Base-by-base conservation (phyloP, 495 filamentous ascomycete species). In the Amorphotheca resinae region DNA sequence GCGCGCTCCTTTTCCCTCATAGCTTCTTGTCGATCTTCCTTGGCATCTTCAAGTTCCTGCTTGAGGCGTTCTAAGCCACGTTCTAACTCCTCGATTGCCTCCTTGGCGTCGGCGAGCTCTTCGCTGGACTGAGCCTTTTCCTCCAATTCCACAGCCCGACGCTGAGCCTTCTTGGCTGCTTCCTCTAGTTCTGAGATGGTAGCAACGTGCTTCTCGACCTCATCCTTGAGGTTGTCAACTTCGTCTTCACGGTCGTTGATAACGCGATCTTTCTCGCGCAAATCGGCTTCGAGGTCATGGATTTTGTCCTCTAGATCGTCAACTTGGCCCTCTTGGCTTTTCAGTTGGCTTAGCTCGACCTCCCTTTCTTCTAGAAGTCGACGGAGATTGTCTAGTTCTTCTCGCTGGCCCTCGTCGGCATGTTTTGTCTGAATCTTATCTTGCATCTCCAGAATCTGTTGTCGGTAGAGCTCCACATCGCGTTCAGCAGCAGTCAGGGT, bases 361-460 rank as follows among this genome's bases (percentile, higher is more conserved):
- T 73, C 61, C 45, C 65, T 67, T 9, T 69, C 69, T 41, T 70
- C 62, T 15, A 77, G 54, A 16, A 61, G 43, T 41, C 63, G 63
- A 30, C 68, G 70, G 30, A 82, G 57, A 22, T 65, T 59, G 32
- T 77, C 76, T 38, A 76, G 55, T 59, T 83, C 74, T 46, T 73
- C 73, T 11, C 60, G 67, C 46, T 75, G 70, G 43, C 61, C 68
- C 44, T 75, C 65, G 54, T 87, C 77, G 8, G 72, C 74, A 48
- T 84, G 77, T 54, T 79, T 79, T 50, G 76, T 72, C 59, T 85
- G 82, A 30, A 80, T 70, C 58, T 83, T 84, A 45, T 93, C 82
- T 48, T 74, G 78, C 33, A 87, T 64, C 42, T 94, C 86, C 28
- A 79, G 55, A 38, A 95, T 72, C 61, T 91, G 82, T 45, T 78